A percentile compares a stretch with the other conserved stretches of the same genome.
phyloP scores from a whole-genome alignment of 345 rosid genomes.

The Syzygium aromaticum region DNA sequence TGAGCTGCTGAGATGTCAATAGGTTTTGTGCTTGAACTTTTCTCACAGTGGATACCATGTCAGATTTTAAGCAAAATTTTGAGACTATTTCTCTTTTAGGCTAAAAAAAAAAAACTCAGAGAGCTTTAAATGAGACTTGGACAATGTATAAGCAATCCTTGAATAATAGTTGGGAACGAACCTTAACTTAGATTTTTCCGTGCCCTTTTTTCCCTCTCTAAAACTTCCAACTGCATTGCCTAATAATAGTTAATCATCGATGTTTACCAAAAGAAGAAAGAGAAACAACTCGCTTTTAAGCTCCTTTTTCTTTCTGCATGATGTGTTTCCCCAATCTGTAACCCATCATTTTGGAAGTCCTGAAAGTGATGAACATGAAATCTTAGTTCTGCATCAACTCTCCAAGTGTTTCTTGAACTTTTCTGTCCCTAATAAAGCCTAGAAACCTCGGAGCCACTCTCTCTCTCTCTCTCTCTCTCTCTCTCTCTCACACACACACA shows the following conservation, averaged over 20 bases:
- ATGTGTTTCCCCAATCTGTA: background rate
- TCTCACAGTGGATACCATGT: background rate
- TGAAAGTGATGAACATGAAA: background rate
- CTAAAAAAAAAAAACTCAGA: background rate
- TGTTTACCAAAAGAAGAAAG: background rate
- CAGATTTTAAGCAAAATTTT: slow-evolving; percentile 1
- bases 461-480: background rate
- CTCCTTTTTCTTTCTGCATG: background rate
- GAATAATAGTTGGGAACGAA: slow-evolving; percentile 1
- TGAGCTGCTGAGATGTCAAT: background rate
- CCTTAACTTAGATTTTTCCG: background rate
- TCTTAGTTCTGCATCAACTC: background rate
- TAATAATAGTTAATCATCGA: background rate
- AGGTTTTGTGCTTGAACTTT: background rate
- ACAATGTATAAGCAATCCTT: slow-evolving; percentile 2
- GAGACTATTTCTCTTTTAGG: background rate
- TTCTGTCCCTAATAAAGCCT: background rate
- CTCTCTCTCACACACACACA: no score
- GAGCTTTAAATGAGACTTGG: background rate
- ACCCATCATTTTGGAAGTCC: background rate
- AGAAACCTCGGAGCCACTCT: background rate
- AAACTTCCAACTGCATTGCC: background rate
- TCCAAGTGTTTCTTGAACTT: background rate
- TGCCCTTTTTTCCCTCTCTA: no score
- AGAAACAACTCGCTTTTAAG: background rate